Conservation (phyloP, 1,139 yeast species). For the Blastobotrys illinoisensis region DNA sequence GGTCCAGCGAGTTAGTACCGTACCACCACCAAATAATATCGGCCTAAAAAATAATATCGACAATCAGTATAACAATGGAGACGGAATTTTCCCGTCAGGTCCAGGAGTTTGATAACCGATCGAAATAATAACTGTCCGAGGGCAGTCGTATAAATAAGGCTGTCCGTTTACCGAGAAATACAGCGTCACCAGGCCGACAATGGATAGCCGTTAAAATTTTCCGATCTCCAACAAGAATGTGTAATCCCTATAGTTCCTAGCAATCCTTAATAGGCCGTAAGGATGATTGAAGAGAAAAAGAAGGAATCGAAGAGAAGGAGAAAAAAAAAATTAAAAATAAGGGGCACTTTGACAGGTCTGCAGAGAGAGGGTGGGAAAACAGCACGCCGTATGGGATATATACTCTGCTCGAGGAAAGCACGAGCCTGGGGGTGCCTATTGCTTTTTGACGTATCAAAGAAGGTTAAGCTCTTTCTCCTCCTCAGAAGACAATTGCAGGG, state of each 20-base stretch:
- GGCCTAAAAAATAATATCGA: not conserved
- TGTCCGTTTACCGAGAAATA: too few species aligned
- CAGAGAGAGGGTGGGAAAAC: not conserved
- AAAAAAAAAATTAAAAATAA: not conserved
- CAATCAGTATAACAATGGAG: not conserved
- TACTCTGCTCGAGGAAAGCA: not conserved
- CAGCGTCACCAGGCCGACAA: not conserved
- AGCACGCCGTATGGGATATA: not conserved
- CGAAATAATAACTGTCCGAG: not conserved
- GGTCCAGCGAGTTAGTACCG: not conserved
- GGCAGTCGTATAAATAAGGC: too few species aligned
- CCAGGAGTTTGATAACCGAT: not conserved
- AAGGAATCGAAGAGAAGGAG: not conserved
- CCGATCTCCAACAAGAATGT: not conserved
- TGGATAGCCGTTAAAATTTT: not conserved
- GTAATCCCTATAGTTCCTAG: not conserved
- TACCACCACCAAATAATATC: not conserved
- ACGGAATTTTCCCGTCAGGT: not conserved
- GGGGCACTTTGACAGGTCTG: slow-evolving; percentile 1
- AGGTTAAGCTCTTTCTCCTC: not conserved
- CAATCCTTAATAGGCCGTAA: not conserved
- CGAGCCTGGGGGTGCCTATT: not conserved
- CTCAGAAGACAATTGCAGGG: not conserved
- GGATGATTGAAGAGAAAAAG: not conserved
- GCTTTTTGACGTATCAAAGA: not conserved